These are phyloP conservation scores for Eruca vesicaria DNA, from an alignment of 441 rosid genomes.

Conservation along the genomic window DNA sequence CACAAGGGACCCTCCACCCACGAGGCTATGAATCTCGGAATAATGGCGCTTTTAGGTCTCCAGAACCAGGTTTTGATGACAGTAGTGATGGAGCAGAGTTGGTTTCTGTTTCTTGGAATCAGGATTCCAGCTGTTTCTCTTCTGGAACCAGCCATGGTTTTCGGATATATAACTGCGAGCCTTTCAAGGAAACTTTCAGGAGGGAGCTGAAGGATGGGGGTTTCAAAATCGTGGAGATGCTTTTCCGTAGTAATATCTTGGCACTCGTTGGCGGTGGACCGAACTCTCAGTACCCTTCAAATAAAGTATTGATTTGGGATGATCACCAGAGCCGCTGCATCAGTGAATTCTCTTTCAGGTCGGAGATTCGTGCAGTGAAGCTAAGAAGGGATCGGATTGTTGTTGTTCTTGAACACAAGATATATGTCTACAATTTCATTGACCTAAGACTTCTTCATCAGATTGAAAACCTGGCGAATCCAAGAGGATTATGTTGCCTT, in stretches of 20 bases:
- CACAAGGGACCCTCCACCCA: slow-evolving; percentile 34
- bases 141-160: slow-evolving; percentile 80
- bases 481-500: slow-evolving; percentile 86
- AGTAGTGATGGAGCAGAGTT: slow-evolving; percentile 47
- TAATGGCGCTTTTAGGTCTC: slow-evolving; percentile 31
- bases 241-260: slow-evolving; percentile 82
- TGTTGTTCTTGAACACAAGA: slow-evolving; percentile 87
- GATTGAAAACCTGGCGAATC: slow-evolving; percentile 79
- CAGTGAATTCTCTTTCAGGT: slow-evolving; percentile 78
- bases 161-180: slow-evolving; percentile 75
- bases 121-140: slow-evolving; percentile 83
- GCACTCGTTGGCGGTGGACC: slow-evolving; percentile 79
- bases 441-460: slow-evolving; percentile 89
- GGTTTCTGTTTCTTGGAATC: slow-evolving; percentile 83
- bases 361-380: slow-evolving; percentile 79
- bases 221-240: slow-evolving; percentile 90
- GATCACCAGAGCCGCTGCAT: slow-evolving; percentile 86
- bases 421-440: slow-evolving; percentile 71
- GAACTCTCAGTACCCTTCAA: slow-evolving; percentile 81
- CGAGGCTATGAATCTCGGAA: slow-evolving; percentile 31
- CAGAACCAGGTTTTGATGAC: slow-evolving; percentile 41
- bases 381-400: slow-evolving; percentile 79
- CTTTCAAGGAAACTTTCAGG: slow-evolving; percentile 82
- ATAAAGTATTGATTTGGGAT: slow-evolving; percentile 90
- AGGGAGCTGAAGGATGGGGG: slow-evolving; percentile 71